Evolutionary conservation across 225 moss, liverwort and hornwort genomes (phyloP), one percentile per base, ranked within the genome.

Genomic region (Polytrichum commune): DNA sequence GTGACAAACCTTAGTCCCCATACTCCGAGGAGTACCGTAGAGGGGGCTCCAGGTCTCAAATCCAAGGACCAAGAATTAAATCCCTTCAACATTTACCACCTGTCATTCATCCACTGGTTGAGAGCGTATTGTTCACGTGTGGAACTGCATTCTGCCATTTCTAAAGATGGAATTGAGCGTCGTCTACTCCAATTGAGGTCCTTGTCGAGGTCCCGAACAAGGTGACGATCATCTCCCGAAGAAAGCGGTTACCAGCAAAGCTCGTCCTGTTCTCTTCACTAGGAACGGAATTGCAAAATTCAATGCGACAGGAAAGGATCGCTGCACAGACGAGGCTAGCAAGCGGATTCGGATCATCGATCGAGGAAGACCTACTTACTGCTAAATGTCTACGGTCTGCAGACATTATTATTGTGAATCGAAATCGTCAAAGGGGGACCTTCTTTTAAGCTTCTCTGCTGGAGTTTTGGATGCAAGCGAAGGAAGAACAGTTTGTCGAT

Each of bases 221-320:
- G 58, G 4, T 23, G 22, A 20, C 58, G 58, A 58, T 22, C 24
- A 1, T 24, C 22, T 54, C 27, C 67, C 66, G 68, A 55, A 68
- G 68, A 68, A 68, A 68, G 68, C 68, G 68, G 68, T 68, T 68
- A 68, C 18, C 18, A 18, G 10, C 19, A 35, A 35, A 9, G 35
- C 35, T 35, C 0, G 33, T 35, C 29, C 29, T 25, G 7, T 62
- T 62, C 61, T 7, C 57, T 58, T 58, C 57, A n/a, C 60, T 23
- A 7, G 22, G 62, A 16, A 5, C 2, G 53, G 53, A 53, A 68
- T 13, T 26, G 53, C 46, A 54, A 23, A 10, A 5, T 5, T 19
- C 29, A 18, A 33, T 19, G 22, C 18, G 8, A 23, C 19, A 19
- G 65, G 19, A 1, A 7, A 32, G 24, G 33, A 33, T 18, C 65